phyloP scores from a whole-genome alignment of 192 early-diverging fungal species.

The Mortierella alpina region DNA sequence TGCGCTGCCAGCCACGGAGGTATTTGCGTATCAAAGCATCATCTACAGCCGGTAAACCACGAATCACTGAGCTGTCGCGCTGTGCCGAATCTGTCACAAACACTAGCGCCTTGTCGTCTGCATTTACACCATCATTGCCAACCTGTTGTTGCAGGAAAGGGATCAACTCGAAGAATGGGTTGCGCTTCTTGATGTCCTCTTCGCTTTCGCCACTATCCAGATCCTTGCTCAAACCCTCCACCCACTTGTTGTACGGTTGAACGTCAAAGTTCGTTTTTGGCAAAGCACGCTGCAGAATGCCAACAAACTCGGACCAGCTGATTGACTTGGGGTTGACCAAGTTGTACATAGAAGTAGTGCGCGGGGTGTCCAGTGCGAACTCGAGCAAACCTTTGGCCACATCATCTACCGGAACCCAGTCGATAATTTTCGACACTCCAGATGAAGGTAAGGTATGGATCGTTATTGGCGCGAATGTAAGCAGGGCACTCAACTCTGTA shows the following conservation, averaged over 20 bases:
- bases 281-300: constrained; percentile 5
- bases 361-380: too few species aligned
- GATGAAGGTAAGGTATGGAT: too few species aligned
- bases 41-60: constrained; percentile 5
- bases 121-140: neutral
- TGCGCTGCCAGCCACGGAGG: too few species aligned
- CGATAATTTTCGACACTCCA: too few species aligned
- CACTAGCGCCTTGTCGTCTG: constrained; percentile 3
- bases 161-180: constrained; percentile 12
- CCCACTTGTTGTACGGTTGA: constrained; percentile 8
- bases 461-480: too few species aligned
- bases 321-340: constrained; percentile 10
- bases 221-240: constrained; percentile 11
- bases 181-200: constrained; percentile 14
- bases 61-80: constrained; percentile 10
- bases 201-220: constrained; percentile 5
- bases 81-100: constrained; percentile 7
- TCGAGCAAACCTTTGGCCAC: too few species aligned
- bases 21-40: neutral
- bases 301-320: constrained; percentile 11
- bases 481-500: too few species aligned
- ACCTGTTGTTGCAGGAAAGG: neutral
- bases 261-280: constrained; percentile 4
- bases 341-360: constrained; percentile 6
- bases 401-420: too few species aligned